Evolutionary conservation across 768 basidiomycete genomes (phyloP).

Genomic region (Tylopilus balloui): DNA sequence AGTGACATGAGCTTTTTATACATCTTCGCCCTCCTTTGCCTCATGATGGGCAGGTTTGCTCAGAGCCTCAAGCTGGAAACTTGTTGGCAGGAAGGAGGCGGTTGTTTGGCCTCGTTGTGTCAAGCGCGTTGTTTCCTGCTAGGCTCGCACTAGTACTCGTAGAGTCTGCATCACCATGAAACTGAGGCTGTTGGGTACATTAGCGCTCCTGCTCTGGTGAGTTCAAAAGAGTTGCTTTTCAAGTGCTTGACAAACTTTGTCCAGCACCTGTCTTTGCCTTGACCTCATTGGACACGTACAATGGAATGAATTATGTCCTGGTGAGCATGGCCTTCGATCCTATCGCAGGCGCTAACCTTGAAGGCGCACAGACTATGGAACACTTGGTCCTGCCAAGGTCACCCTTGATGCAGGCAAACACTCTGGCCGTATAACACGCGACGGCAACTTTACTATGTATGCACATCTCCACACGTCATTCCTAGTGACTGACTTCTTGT

Average conservation of each 20-base stretch:
- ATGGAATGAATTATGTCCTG: constrained; percentile 68
- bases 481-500: constrained; percentile 9
- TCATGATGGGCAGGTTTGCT: constrained; percentile 47
- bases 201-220: constrained; percentile 15
- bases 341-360: constrained; percentile 11
- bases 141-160: neutral
- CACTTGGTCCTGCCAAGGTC: constrained; percentile 55
- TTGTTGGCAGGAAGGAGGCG: neutral
- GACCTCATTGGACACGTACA: constrained; percentile 60
- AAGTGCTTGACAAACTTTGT: neutral
- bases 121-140: neutral
- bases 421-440: constrained; percentile 47
- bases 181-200: constrained; percentile 5
- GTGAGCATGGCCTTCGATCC: constrained; percentile 33
- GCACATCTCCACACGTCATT: constrained; percentile 18
- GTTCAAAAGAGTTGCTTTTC: neutral
- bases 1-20: constrained; percentile 93
- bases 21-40: constrained; percentile 92
- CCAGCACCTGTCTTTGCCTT: constrained; percentile 35
- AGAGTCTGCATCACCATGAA: constrained; percentile 14
- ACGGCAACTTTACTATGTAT: constrained; percentile 68
- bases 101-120: constrained; percentile 28
- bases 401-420: constrained; percentile 56
- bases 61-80: neutral
- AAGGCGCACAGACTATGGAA: constrained; percentile 29